Conservation (phyloP, 1,284 basidiomycete species). For the Somion occarium region DNA sequence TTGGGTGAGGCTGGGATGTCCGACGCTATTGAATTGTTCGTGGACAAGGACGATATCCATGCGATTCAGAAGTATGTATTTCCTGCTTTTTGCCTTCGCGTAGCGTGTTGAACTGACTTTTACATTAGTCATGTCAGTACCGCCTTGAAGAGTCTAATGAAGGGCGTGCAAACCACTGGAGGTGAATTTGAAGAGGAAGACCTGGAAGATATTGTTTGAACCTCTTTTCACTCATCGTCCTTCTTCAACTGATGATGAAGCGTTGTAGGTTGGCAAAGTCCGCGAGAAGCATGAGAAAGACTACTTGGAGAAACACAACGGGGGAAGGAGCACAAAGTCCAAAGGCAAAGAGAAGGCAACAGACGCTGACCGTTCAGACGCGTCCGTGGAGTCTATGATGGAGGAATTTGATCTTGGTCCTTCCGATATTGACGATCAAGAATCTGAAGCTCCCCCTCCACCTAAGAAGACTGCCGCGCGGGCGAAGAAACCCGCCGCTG, state of each 20-base stretch:
- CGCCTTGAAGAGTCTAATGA: conserved; percentile 61
- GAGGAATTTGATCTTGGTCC: conserved; percentile 22
- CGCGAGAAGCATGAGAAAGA: conserved; percentile 63
- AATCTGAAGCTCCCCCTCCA: conserved; percentile 46
- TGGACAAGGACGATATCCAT: conserved; percentile 93
- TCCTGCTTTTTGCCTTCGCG: background rate
- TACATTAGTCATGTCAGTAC: conserved; percentile 60
- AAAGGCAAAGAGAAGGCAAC: conserved; percentile 47
- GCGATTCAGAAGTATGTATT: conserved; percentile 79
- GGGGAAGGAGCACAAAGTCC: conserved; percentile 18
- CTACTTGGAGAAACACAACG: conserved; percentile 40
- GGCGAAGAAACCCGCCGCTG: conserved; percentile 28
- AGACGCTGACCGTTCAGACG: conserved; percentile 44
- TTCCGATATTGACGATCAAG: conserved; percentile 21
- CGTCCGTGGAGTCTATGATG: conserved; percentile 76
- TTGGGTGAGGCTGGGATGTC: conserved; percentile 85
- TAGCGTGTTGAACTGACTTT: background rate
- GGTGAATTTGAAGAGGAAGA: conserved; percentile 67
- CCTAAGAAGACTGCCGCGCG: conserved; percentile 42
- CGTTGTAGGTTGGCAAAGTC: conserved; percentile 55
- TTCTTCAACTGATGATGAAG: too few species aligned
- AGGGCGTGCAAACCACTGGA: conserved; percentile 55
- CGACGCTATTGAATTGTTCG: conserved; percentile 88
- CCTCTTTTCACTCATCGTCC: conserved; percentile 2
- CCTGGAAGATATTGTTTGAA: conserved; percentile 66